phyloP scores from a whole-genome alignment of 768 basidiomycete species.

The Boletus fagicola region DNA sequence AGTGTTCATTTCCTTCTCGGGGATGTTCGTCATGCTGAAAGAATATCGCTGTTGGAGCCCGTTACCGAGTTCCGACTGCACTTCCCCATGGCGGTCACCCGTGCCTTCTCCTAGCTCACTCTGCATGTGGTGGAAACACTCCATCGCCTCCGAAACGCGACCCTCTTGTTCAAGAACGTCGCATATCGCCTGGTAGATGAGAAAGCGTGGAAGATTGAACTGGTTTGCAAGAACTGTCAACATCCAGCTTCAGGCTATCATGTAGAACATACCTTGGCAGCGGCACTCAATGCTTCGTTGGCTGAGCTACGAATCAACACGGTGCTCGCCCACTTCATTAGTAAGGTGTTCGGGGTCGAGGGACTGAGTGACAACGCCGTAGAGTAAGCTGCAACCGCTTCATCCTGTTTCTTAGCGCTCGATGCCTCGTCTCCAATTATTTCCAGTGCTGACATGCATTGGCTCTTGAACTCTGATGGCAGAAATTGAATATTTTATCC shows the following conservation, averaged over 20 bases:
- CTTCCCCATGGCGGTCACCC: not conserved
- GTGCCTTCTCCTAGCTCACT: not conserved
- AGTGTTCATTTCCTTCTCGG: no score
- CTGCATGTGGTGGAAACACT: not conserved
- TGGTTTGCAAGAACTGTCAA: not conserved
- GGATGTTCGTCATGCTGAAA: no score
- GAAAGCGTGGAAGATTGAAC: no score
- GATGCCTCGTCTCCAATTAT: not conserved
- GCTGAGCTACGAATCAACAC: no score
- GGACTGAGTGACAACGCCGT: not conserved
- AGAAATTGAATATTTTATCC: no score
- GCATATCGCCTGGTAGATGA: no score
- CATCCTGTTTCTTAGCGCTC: not conserved
- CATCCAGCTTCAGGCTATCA: not conserved
- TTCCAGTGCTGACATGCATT: no score
- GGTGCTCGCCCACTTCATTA: constrained; percentile 6
- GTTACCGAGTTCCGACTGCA: no score
- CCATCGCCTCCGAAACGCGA: not conserved
- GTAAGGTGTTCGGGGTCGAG: not conserved
- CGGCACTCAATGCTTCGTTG: not conserved
- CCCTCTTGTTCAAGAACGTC: not conserved
- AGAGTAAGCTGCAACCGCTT: not conserved
- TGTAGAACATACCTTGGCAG: not conserved
- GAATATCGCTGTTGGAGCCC: no score
- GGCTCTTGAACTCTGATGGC: no score